phyloP scores from a whole-genome alignment of 2,329 filamentous ascomycete species.

The Pseudogymnoascus sp. region DNA sequence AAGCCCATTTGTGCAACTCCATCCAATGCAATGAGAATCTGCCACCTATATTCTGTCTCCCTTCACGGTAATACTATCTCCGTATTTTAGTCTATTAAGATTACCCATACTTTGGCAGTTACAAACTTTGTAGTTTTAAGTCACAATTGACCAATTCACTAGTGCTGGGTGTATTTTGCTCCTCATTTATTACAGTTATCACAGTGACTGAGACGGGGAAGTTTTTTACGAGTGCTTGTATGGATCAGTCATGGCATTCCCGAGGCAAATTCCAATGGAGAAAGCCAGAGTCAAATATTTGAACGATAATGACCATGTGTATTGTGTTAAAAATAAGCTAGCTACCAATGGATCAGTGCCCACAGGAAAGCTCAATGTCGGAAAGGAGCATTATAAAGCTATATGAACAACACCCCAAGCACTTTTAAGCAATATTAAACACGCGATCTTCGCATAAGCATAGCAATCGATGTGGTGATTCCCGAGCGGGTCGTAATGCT shows the following conservation, averaged over 20 bases:
- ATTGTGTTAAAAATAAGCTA: conserved; percentile 4
- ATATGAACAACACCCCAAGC: background rate
- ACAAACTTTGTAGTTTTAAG: background rate
- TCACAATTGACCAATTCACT: background rate
- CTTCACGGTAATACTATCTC: background rate
- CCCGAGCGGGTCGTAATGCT: background rate
- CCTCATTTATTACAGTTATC: background rate
- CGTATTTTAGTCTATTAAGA: background rate
- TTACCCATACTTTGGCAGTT: background rate
- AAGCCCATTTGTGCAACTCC: background rate
- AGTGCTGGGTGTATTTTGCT: background rate
- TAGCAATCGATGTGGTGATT: background rate
- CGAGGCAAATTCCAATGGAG: no score
- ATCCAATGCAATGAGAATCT: no score
- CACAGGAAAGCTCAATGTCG: background rate
- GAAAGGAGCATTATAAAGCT: conserved; percentile 1
- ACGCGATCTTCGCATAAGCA: background rate
- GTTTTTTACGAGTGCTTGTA: no score
- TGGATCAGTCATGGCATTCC: background rate
- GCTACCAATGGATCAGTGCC: background rate
- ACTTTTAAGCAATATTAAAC: conserved; percentile 1
- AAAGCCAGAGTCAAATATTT: background rate
- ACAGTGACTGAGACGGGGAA: background rate
- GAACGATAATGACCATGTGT: background rate
- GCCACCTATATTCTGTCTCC: background rate